Base-by-base conservation (phyloP, 2,329 filamentous ascomycete species). In the Colletotrichum gloeosporioides region DNA sequence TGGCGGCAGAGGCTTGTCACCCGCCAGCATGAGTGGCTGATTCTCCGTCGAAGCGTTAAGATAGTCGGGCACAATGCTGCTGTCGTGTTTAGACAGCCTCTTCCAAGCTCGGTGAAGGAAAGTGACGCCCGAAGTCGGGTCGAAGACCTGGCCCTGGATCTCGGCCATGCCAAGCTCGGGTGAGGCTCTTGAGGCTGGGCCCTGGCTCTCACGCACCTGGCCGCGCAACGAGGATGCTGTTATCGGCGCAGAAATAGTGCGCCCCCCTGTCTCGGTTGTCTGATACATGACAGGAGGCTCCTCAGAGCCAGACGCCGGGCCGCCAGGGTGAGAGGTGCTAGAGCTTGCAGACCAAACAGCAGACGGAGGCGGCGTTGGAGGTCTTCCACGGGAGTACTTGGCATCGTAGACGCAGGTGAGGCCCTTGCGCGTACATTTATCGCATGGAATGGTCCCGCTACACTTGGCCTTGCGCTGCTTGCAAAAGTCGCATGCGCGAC, bases 91-190 rank as follows among this genome's bases (percentile, higher is more conserved):
- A 8, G 88, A 86, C 16, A 91, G 82, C 4, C 89, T 84, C 69
- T 87, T 86, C 86, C 89, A 90, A 4, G 90, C 89, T 4, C 89
- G 85, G 34, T 90, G 88, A 3, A 92, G 84, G 74, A 92, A 92
- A 2, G 89, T 89, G 4, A 91, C 83, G 0, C 89, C 89, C 0
- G 90, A 92, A 0, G 90, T 88, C 16, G 88, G 87, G 12, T 90
- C 90, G n/a, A 90, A 85, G 77, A 90, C 89, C 68, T 92, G 89
- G 3, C 89, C 89, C 77, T 89, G 87, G 13, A 90, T 83, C 69
- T 85, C 83, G 1, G 83, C 78, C 6, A 79, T 82, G 8, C 80
- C 82, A 2, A 83, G 79, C 61, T 83, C 83, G 6, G 83, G 81
- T 0, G 82, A 82, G 5, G 78, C 78, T 1, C 81, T 78, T 9